Percentiles rank a stretch among this genome's conserved stretches.
Evolutionary conservation across 2,329 filamentous ascomycete species (phyloP).

Genomic region (Diaporthe velutina): DNA sequence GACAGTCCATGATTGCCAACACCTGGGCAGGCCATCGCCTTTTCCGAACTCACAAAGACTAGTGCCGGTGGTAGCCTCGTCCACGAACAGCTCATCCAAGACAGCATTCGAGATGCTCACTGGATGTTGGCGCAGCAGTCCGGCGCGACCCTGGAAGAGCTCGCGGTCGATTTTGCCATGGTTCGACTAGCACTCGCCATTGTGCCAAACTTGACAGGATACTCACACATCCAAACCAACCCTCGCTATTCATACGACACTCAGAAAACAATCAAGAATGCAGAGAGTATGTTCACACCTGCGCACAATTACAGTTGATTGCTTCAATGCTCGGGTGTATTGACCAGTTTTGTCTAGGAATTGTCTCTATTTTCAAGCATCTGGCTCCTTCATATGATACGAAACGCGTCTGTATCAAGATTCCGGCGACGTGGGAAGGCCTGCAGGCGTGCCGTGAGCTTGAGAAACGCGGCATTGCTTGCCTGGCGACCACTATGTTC

Average conservation of each 20-base stretch:
- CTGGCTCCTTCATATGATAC: conserved; percentile 58
- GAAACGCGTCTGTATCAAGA: conserved; percentile 71
- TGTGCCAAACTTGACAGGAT: conserved; percentile 61
- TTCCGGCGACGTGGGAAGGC: conserved; percentile 74
- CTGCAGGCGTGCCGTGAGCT: conserved; percentile 69
- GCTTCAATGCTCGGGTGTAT: neutral
- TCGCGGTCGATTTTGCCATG: conserved; percentile 71
- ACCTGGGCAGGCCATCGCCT: conserved; percentile 68
- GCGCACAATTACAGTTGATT: neutral
- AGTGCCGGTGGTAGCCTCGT: conserved; percentile 50
- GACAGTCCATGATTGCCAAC: conserved; percentile 11
- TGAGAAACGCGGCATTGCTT: conserved; percentile 66
- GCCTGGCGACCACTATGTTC: conserved; percentile 74
- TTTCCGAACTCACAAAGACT: conserved; percentile 56
- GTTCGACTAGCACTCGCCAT: conserved; percentile 67
- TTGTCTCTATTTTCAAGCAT: conserved; percentile 60
- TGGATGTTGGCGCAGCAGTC: conserved; percentile 49
- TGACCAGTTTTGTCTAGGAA: conserved; percentile 54
- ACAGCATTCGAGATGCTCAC: conserved; percentile 51
- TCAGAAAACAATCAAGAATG: conserved; percentile 62
- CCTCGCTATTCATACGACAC: conserved; percentile 66
- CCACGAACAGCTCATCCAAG: conserved; percentile 53
- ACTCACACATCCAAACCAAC: conserved; percentile 72
- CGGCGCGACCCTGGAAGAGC: conserved; percentile 55
- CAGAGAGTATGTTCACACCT: conserved; percentile 55